Percentiles rank a stretch among this genome's conserved stretches.
phyloP scores from a whole-genome alignment of 257 asterid genomes.

The Vinca minor region DNA sequence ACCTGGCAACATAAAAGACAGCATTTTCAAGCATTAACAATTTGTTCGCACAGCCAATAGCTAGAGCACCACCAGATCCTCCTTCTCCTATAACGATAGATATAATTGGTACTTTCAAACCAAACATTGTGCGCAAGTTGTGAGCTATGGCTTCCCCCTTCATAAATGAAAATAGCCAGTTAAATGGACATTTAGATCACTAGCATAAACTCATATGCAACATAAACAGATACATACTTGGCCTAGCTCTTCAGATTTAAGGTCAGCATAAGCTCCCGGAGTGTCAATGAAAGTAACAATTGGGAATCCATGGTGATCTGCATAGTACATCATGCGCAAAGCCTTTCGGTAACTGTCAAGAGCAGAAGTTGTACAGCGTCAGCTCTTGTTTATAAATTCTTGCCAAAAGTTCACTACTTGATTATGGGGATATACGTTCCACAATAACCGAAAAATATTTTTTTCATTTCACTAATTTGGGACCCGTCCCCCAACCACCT shows the following conservation, averaged over 20 bases:
- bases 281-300: constrained; percentile 44
- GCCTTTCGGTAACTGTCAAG: constrained; percentile 37
- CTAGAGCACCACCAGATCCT: constrained; percentile 58
- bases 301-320: constrained; percentile 48
- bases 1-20: constrained; percentile 56
- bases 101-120: constrained; percentile 44
- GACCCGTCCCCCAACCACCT: too few species aligned
- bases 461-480: not conserved
- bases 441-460: not conserved
- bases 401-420: not conserved
- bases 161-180: not conserved
- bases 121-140: constrained; percentile 51
- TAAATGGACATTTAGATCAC: constrained; percentile 6
- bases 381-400: constrained; percentile 5
- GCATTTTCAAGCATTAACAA: constrained; percentile 49
- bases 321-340: constrained; percentile 39
- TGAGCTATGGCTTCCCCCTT: constrained; percentile 58
- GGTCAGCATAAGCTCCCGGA: constrained; percentile 45
- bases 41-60: constrained; percentile 47
- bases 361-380: constrained; percentile 6
- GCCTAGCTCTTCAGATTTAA: constrained; percentile 49
- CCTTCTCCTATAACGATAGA: constrained; percentile 52
- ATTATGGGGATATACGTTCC: not conserved
- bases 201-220: not conserved
- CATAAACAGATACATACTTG: constrained; percentile 19